Evolutionary conservation across 495 filamentous ascomycete genomes (phyloP), one percentile per base, ranked within the genome.

Genomic region (Zalerion maritima): DNA sequence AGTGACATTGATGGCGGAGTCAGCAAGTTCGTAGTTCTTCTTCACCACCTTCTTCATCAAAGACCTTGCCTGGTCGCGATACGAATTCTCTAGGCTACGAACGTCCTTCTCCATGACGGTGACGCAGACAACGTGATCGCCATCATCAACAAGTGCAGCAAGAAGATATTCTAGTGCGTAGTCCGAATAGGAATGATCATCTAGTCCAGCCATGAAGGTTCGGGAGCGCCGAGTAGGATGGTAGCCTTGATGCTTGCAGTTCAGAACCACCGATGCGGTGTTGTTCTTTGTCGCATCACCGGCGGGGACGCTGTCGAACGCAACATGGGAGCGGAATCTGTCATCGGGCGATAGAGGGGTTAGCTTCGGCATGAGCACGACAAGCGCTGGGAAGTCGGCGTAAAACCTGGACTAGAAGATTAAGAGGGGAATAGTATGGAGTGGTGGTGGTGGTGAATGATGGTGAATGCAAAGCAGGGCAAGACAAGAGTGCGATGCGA

Each of bases 101-200:
- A 75, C 69, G 38, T 89, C 78, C 46, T 77, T 87, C 42, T 94
- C 87, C 21, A 96, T 69, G 4, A 92, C 89, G 18, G 83, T 67
- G 21, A 97, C 67, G 54, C 89, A 97, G 19, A 97, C 76, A 29
- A 97, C 81, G 54, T 96, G 82, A 46, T 97, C 89, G 7, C 91
- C 89, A 51, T 96, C 89, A 43, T 94, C 87, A 13, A 94, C 86
- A 38, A 96, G 61, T 46, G 94, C 85, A 45, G 91, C 83, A 16
- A 97, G 69, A 26, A 94, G 66, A 84, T 86, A 97, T 47, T 91
- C 75, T 8, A 97, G 63, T 6, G 89, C 89, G 57, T 83, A 91
- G 27, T 94, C 85, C 12, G 87, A 94, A 55, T 96, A 96, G 33
- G 82, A 74, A 42, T 96, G 89, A 47, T 91, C 78, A 51, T 97